Base-by-base conservation (phyloP, 1,284 basidiomycete genomes). In the Sutorius eximius region DNA sequence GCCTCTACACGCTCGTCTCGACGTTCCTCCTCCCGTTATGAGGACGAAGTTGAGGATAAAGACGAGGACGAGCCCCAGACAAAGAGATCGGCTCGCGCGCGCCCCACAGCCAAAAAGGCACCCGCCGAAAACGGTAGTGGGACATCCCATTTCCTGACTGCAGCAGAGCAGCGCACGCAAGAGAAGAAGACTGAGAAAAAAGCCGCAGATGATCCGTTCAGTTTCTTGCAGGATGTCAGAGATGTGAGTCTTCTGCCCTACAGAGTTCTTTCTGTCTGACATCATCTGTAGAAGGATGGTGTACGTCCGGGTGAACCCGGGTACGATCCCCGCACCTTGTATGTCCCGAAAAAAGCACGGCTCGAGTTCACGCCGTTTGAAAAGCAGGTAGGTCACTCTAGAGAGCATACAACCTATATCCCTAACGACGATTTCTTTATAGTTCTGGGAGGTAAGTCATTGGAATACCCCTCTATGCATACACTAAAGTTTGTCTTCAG, bases 301-400 rank as follows among this genome's bases (percentile, higher is more conserved):
- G 80, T 87, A 57, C 78, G 82, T 45, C 92, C 93, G 15, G 86
- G 82, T 36, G 83, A 96, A 62, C 85, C 91, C 0, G 85, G 91
- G n/a, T 98, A 98, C 68, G 97, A 99, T 68, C 90, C 91, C 3
- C 81, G 96, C 55, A 98, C 97, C 0, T 74, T 99, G 44, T 85
- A 82, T 68, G 85, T 99, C 50, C 95, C 96, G 0, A 75, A 80
- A 30, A 82, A 76, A 46, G 86, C 87, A 0, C 97, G 95, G 94
- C 77, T 79, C 16, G 76, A 79, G 1, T 97, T 99, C 66, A 95
- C 95, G 0, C 95, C 95, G 0, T 99, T 99, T 67, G 96, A 99
- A 75, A 93, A 86, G 65, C 93, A 95, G 79, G 89, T 85, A 56
- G 16, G 79, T 61, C 20, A 41, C 10, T 46, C 50, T 45, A 50